Base-by-base conservation (phyloP, 1,139 yeast species). In the Yamadazyma triangularis region DNA sequence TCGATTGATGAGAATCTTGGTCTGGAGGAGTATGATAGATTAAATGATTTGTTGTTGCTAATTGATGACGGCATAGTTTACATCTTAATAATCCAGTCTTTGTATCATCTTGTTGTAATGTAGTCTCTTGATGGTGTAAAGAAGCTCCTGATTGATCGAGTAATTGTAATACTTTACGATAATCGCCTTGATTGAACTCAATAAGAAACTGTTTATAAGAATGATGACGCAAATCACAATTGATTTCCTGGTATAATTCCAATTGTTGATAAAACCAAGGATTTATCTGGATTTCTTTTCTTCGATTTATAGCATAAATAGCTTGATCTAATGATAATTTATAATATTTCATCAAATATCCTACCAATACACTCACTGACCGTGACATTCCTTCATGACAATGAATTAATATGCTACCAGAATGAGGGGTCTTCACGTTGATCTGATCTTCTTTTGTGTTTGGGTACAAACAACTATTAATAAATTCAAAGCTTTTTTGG, bases 351-450 rank as follows among this genome's bases (percentile, higher is more conserved):
- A 91, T 88, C 39, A 91, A 56, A 52, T 82, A 91, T 2, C 95
- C 94, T 25, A 79, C 68, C 10, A 79, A 63, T 20, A 87, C 64
- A 0, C 94, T 62, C 0, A 77, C 86, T 1, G 95, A 82, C 41
- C 98, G 63, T 2, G 95, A 85, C 16, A 79, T 74, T 1, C 98
- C 98, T 19, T 95, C 96, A 34, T 88, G 86, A 51, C 93, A 83
- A 50, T 82, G 86, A 4, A 83, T 62, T 28, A 78, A 59, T 0
- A 82, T 60, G 24, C 63, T 64, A 2, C 69, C 70, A 37, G 50
- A 48, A 38, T 75, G 83, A 2, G 55, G 52, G 8, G 33, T 9
- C 25, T 40, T 42, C 13, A 33, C 18, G 21, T 21, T 45, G 37
- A 8, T 54, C 57, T 14, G 22, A 10, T 25, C 9, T n/a, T n/a